Evolutionary conservation across 2,329 filamentous ascomycete genomes (phyloP).

Genomic region (Emergomyces orientalis): DNA sequence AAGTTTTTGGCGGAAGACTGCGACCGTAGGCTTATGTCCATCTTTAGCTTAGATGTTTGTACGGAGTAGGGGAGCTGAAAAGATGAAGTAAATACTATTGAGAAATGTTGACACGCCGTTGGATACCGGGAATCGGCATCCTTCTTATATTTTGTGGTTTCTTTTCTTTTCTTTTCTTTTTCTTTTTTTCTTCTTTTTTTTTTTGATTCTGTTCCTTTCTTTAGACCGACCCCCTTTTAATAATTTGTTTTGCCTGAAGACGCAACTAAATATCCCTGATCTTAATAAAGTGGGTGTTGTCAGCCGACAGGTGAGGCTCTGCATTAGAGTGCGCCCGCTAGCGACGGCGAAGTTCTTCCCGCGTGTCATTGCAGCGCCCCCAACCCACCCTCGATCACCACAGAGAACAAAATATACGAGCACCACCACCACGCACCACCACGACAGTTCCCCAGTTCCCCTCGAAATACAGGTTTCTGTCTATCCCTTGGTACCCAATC

Average conservation of each 20-base stretch:
- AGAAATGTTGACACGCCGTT: neutral
- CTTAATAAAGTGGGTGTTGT: neutral
- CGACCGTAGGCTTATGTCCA: neutral
- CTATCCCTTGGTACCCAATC: neutral
- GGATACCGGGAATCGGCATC: neutral
- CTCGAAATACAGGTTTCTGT: neutral
- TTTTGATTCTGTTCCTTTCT: neutral
- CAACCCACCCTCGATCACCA: neutral
- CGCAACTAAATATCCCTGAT: neutral
- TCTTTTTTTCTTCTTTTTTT: neutral
- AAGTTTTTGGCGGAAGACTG: neutral
- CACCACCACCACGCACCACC: neutral
- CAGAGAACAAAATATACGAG: neutral
- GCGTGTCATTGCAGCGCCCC: neutral
- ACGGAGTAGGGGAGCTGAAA: neutral
- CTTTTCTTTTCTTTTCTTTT: neutral
- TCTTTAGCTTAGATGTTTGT: neutral
- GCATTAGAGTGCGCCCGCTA: slow-evolving; percentile 8
- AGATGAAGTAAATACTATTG: neutral
- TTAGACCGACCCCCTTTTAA: neutral
- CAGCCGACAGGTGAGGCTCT: slow-evolving; percentile 11
- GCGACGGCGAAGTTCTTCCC: neutral
- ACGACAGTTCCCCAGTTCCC: neutral
- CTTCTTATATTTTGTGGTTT: neutral
- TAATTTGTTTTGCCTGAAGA: neutral